phyloP scores from a whole-genome alignment of 2,329 filamentous ascomycete genomes.

The Ampelomyces quisqualis region DNA sequence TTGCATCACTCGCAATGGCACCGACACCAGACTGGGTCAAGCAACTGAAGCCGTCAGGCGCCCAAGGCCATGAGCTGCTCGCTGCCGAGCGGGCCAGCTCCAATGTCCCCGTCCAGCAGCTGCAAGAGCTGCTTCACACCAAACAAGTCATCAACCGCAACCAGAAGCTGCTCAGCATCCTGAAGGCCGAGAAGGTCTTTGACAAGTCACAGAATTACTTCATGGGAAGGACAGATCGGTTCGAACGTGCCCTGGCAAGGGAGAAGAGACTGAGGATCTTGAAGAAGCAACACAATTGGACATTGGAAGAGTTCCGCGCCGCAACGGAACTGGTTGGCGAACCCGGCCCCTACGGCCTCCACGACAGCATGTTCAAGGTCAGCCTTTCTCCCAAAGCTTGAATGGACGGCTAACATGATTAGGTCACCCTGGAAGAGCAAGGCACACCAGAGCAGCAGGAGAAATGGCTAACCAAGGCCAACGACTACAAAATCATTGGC shows the following conservation, averaged over 20 bases:
- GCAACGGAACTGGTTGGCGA: constrained; percentile 72
- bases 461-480: constrained; percentile 67
- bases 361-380: constrained; percentile 69
- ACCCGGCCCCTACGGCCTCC: constrained; percentile 71
- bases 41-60: constrained; percentile 63
- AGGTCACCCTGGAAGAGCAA: constrained; percentile 70
- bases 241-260: constrained; percentile 68
- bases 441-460: constrained; percentile 72
- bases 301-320: constrained; percentile 60
- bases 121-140: constrained; percentile 69
- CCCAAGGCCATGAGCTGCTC: constrained; percentile 69
- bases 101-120: constrained; percentile 65
- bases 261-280: constrained; percentile 70
- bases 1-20: constrained; percentile 30
- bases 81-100: constrained; percentile 67
- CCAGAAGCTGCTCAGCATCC: constrained; percentile 61
- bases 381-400: constrained; percentile 9
- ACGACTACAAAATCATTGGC: constrained; percentile 70
- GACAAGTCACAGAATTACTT: constrained; percentile 80
- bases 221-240: constrained; percentile 66
- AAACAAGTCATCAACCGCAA: constrained; percentile 64
- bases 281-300: constrained; percentile 67
- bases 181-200: constrained; percentile 68
- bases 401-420: background rate
- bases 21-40: constrained; percentile 65